Conservation (phyloP, 2,329 filamentous ascomycete genomes). For the Fusarium globosum region DNA sequence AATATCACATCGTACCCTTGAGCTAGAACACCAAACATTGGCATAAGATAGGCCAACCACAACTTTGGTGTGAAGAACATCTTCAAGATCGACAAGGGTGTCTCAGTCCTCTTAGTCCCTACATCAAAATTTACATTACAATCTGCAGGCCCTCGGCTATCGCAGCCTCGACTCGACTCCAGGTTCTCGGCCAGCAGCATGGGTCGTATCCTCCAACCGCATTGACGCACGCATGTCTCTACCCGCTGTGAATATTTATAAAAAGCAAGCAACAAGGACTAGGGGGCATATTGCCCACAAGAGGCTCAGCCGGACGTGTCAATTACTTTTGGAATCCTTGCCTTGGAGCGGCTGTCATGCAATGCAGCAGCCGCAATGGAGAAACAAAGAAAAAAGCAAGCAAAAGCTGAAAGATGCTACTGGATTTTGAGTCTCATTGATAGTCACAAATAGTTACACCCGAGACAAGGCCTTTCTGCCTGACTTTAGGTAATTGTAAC, state of each 20-base stretch:
- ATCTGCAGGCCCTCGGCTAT: constrained; percentile 39
- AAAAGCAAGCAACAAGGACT: constrained; percentile 19
- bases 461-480: background rate
- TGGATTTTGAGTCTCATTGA: background rate
- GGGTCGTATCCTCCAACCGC: constrained; percentile 20
- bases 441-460: background rate
- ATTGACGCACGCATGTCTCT: constrained; percentile 18
- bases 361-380: constrained; percentile 37
- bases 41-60: constrained; percentile 34
- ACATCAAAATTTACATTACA: constrained; percentile 10
- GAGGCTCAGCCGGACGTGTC: background rate
- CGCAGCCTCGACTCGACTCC: constrained; percentile 37
- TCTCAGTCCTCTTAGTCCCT: constrained; percentile 12
- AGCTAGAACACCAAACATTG: background rate
- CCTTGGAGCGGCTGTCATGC: constrained; percentile 18
- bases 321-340: constrained; percentile 26
- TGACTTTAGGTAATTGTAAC: constrained; percentile 4
- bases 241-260: constrained; percentile 1
- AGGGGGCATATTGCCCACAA: background rate
- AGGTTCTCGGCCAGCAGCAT: constrained; percentile 29
- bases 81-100: constrained; percentile 40
- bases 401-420: constrained; percentile 15
- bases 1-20: background rate
- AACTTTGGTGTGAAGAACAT: constrained; percentile 41
- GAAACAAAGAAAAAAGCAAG: constrained; percentile 20